These are phyloP conservation scores for Dioscorea alata DNA, from an alignment of 106 monocot genomes.

Conservation along the genomic window DNA sequence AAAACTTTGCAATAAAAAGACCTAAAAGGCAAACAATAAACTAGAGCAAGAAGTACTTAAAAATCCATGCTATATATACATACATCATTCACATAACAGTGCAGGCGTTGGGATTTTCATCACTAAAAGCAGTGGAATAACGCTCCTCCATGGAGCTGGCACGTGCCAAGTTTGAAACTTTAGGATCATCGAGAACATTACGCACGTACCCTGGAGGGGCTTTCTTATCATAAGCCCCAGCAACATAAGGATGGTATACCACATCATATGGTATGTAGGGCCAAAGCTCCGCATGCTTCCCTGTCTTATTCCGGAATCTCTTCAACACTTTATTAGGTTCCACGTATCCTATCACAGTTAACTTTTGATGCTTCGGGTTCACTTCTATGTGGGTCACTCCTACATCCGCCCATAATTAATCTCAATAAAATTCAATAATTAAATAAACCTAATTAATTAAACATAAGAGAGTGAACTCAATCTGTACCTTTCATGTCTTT, in stretches of 20 bases:
- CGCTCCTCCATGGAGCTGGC: slow-evolving; percentile 7
- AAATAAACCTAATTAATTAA: no score
- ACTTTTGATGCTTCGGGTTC: slow-evolving; percentile 4
- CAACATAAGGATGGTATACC: slow-evolving; percentile 6
- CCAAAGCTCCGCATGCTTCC: slow-evolving; percentile 9
- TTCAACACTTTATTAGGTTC: slow-evolving; percentile 8
- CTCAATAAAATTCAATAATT: no score
- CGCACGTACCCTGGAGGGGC: slow-evolving; percentile 14
- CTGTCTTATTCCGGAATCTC: slow-evolving; percentile 2
- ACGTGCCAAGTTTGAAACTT: background rate
- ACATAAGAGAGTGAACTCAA: no score
- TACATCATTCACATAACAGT: slow-evolving; percentile 1
- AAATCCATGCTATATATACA: no score
- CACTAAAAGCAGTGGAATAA: slow-evolving; percentile 3
- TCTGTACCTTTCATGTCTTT: slow-evolving; percentile 7
- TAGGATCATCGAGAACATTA: slow-evolving; percentile 2
- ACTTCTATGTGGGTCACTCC: slow-evolving; percentile 5
- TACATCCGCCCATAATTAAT: background rate
- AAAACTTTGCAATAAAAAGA: no score
- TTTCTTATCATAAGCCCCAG: slow-evolving; percentile 14
- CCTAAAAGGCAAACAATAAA: no score
- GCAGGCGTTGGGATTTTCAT: slow-evolving; percentile 14
- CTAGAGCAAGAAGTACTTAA: no score
- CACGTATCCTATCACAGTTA: slow-evolving; percentile 12
- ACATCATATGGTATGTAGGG: slow-evolving; percentile 8